Evolutionary conservation across 257 asterid species (phyloP).

Genomic region (Forsythia suspensa): DNA sequence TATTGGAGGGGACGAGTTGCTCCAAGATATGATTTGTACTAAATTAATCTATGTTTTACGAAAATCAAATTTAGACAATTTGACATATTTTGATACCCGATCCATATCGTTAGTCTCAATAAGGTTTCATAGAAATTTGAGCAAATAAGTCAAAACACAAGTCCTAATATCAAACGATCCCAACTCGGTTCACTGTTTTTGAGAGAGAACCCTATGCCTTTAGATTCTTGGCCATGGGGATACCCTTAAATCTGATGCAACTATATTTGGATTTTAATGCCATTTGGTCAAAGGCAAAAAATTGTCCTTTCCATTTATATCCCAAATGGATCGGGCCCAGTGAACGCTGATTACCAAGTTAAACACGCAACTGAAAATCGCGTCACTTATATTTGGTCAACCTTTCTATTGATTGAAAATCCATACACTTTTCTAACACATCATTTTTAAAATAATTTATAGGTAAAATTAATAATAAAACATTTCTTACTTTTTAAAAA

Average conservation of each 20-base stretch:
- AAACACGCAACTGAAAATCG: not conserved
- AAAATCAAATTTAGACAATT: no score
- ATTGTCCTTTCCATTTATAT: not conserved
- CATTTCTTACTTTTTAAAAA: no score
- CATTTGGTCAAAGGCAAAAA: conserved; percentile 22
- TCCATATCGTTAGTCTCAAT: no score
- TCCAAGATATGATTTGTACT: no score
- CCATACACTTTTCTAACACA: not conserved
- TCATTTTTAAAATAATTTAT: no score
- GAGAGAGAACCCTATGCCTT: conserved; percentile 25
- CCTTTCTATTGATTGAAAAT: conserved; percentile 34
- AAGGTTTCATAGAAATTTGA: no score
- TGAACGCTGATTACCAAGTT: not conserved
- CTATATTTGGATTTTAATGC: conserved; percentile 2
- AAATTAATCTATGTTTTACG: no score
- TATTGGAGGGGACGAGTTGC: no score
- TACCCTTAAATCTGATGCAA: not conserved
- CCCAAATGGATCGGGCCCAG: not conserved
- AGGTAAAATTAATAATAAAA: no score
- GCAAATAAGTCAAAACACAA: no score
- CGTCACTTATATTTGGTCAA: conserved; percentile 33
- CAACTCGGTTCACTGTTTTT: conserved; percentile 37
- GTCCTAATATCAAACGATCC: conserved; percentile 26
- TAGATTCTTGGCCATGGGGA: not conserved
- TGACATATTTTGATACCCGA: no score